Base-by-base conservation (phyloP, 495 filamentous ascomycete species). In the Trichoderma reesei region DNA sequence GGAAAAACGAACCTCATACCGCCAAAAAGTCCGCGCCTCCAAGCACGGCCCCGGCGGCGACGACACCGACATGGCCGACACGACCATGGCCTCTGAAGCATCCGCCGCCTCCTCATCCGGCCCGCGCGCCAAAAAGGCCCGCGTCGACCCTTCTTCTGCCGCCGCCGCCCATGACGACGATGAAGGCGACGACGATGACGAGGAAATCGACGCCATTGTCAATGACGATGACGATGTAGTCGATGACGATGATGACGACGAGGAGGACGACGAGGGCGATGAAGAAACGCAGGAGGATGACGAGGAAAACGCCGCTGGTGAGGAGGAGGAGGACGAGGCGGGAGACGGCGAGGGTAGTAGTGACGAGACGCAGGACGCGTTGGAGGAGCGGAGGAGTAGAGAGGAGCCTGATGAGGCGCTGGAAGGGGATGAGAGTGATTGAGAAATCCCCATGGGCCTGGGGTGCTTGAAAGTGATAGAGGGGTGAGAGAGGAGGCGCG, bases 381-480 rank as follows among this genome's bases (percentile, higher is more conserved):
- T 74, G 7, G 77, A 79, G 16, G 77, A 77, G 26, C 61, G 68
- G 6, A 70, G 69, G 20, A 74, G 71, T 18, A 79, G 79, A 36
- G 82, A 88, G 18, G 82, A 33, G n/a, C 26, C 14, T 10, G 82
- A 88, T 67, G 85, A 89, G 69, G 85, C 85, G 16, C 78, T 88
- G 41, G 86, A 90, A 70, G 76, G 83, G 63, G 83, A 85, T 41
- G 78, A 79, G 60, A 84, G 82, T 63, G 81, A 84, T 41, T 84
- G 73, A 72, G 44, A 6, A 2, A 6, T 44, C 26, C 1, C 11
- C 11, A 11, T 33, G 31, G 51, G 31, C 31, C 34, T 56, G n/a
- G n/a, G n/a, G n/a, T n/a, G n/a, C n/a, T n/a, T n/a, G n/a, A n/a
- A n/a, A n/a, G n/a, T n/a, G n/a, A n/a, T n/a, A n/a, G n/a, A n/a